phyloP scores from a whole-genome alignment of 441 rosid genomes.

The Biscutella laevigata region DNA sequence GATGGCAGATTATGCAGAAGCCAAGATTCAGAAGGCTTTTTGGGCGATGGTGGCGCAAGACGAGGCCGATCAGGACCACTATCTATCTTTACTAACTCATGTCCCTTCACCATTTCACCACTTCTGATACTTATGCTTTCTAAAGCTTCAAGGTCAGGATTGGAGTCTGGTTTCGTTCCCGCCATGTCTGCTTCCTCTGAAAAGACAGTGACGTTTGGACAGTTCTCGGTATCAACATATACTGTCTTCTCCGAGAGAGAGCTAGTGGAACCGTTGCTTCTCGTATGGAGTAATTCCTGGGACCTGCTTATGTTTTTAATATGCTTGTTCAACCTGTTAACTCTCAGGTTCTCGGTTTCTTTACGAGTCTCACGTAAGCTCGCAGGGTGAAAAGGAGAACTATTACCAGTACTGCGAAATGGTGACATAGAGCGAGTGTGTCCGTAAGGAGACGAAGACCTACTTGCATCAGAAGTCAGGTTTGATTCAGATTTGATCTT shows the following conservation, averaged over 20 bases:
- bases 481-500: slow-evolving; percentile 31
- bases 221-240: slow-evolving; percentile 23
- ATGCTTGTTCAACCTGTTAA: slow-evolving; percentile 33
- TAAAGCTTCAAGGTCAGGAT: slow-evolving; percentile 23
- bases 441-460: slow-evolving; percentile 49
- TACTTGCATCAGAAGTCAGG: slow-evolving; percentile 11
- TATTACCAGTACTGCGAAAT: slow-evolving; percentile 38
- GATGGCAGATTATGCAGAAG: slow-evolving; percentile 73
- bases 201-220: background rate
- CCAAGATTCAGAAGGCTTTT: slow-evolving; percentile 91
- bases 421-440: slow-evolving; percentile 45
- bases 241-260: slow-evolving; percentile 58
- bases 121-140: slow-evolving; percentile 20
- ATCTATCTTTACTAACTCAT: slow-evolving; percentile 23
- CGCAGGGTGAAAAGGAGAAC: slow-evolving; percentile 39
- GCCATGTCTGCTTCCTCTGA: slow-evolving; percentile 16
- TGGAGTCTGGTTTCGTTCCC: background rate
- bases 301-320: slow-evolving; percentile 36
- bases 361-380: slow-evolving; percentile 48
- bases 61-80: slow-evolving; percentile 21
- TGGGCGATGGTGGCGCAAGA: slow-evolving; percentile 58
- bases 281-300: slow-evolving; percentile 37
- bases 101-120: slow-evolving; percentile 22
- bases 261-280: slow-evolving; percentile 28
- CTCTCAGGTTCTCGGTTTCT: slow-evolving; percentile 41